Evolutionary conservation across 176 grass and related monocot genomes (phyloP).

Genomic region (Coix lacrymajobi): DNA sequence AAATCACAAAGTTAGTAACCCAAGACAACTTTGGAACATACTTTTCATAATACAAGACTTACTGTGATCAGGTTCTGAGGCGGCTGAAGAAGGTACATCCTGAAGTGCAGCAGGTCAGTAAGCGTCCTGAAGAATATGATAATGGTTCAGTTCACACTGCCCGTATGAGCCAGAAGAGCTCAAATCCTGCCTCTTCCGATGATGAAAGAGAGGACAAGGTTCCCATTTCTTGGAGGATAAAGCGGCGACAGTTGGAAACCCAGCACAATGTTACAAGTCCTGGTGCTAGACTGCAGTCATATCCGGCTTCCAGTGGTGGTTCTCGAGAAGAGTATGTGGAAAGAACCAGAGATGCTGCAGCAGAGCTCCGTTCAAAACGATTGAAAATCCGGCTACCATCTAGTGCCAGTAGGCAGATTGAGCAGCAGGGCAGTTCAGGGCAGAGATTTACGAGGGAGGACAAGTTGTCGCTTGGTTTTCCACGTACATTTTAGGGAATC

Average conservation of each 20-base stretch:
- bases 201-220: constrained; percentile 42
- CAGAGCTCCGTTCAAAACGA: constrained; percentile 37
- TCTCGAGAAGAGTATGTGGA: constrained; percentile 3
- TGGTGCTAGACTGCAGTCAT: constrained; percentile 6
- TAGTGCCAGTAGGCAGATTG: constrained; percentile 10
- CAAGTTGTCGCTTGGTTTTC: constrained; percentile 21
- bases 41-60: constrained; percentile 2
- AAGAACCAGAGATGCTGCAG: constrained; percentile 21
- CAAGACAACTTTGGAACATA: neutral
- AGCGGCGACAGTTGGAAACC: constrained; percentile 25
- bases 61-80: constrained; percentile 56
- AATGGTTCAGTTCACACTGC: constrained; percentile 7
- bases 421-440: constrained; percentile 29
- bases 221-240: constrained; percentile 43
- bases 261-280: neutral
- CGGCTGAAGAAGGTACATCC: constrained; percentile 69
- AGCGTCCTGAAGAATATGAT: constrained; percentile 12
- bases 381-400: constrained; percentile 39
- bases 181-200: constrained; percentile 28
- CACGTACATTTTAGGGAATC: constrained; percentile 32
- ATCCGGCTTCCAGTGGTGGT: constrained; percentile 6
- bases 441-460: constrained; percentile 33
- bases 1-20: neutral
- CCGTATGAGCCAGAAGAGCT: neutral
- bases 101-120: constrained; percentile 32